phyloP scores from a whole-genome alignment of 2,329 filamentous ascomycete genomes.

The Fusarium verticillioides region DNA sequence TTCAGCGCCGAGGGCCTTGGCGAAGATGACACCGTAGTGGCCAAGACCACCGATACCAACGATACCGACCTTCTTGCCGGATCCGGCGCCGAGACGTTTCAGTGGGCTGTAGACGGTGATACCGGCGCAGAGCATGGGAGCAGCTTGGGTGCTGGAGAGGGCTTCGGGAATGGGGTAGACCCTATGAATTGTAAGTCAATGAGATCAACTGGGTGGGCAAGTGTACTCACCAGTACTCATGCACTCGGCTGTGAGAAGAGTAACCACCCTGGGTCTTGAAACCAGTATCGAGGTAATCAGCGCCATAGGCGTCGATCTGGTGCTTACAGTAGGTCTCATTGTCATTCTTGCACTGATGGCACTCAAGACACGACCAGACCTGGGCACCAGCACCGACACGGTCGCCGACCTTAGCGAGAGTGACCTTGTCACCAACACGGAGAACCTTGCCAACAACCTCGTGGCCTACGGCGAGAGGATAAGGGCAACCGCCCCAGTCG shows the following conservation, averaged over 20 bases:
- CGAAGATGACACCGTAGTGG: constrained; percentile 76
- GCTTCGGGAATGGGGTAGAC: constrained; percentile 80
- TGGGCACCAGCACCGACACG: constrained; percentile 70
- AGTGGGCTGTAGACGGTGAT: constrained; percentile 84
- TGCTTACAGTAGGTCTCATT: constrained; percentile 55
- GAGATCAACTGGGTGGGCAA: neutral
- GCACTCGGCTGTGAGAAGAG: constrained; percentile 50
- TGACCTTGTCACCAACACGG: constrained; percentile 67
- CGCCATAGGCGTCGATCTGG: constrained; percentile 61
- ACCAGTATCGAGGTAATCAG: constrained; percentile 61
- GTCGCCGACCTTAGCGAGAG: constrained; percentile 64
- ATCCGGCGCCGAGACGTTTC: constrained; percentile 77
- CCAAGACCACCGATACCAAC: constrained; percentile 79
- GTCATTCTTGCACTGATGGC: constrained; percentile 54
- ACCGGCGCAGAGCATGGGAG: constrained; percentile 87
- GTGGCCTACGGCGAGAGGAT: constrained; percentile 75
- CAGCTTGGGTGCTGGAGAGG: constrained; percentile 70
- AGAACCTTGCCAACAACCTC: constrained; percentile 78
- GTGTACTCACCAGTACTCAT: constrained; percentile 59
- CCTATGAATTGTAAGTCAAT: constrained; percentile 49
- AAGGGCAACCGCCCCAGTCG: constrained; percentile 72
- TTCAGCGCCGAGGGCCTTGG: constrained; percentile 73
- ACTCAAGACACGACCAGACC: constrained; percentile 61
- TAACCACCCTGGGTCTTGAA: constrained; percentile 70
- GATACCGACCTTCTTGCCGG: constrained; percentile 82